Conservation (phyloP, 2,329 filamentous ascomycete species). For the Pseudocercospora vitis region DNA sequence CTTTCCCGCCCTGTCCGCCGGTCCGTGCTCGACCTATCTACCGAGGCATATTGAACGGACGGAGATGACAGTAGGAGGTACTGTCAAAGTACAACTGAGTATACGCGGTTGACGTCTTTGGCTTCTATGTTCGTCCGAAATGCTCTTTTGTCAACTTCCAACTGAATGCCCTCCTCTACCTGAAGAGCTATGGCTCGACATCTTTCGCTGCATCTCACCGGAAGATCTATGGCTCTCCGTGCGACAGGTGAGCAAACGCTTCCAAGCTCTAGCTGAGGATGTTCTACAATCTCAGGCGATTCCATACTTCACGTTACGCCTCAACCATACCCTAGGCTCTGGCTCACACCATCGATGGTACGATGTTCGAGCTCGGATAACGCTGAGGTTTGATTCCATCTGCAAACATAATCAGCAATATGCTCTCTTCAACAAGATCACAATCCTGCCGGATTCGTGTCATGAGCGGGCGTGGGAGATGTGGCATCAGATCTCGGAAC, state of each 20-base stretch:
- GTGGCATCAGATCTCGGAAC: conserved; percentile 28
- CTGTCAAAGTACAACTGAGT: too few species aligned
- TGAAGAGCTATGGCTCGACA: conserved; percentile 31
- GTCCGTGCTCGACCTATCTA: conserved; percentile 8
- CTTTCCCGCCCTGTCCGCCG: not conserved
- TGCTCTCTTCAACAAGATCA: conserved; percentile 26
- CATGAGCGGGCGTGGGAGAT: conserved; percentile 24
- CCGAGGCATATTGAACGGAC: not conserved
- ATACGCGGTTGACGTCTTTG: too few species aligned
- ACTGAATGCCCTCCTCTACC: conserved; percentile 21
- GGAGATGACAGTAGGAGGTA: too few species aligned
- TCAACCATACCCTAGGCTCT: conserved; percentile 24
- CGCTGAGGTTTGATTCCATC: conserved; percentile 23
- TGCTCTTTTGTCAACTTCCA: too few species aligned
- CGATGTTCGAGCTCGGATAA: conserved; percentile 25
- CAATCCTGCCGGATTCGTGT: conserved; percentile 21
- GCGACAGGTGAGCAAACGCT: conserved; percentile 18
- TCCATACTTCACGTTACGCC: conserved; percentile 22
- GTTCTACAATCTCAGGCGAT: conserved; percentile 9
- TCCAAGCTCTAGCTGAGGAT: conserved; percentile 23
- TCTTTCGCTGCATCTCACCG: conserved; percentile 21
- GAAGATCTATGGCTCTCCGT: conserved; percentile 27
- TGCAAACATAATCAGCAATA: conserved; percentile 27
- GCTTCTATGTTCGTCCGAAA: too few species aligned
- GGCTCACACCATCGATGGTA: conserved; percentile 28